phyloP scores from a whole-genome alignment of 805 yeast species.

The Candida broadrunensis region DNA sequence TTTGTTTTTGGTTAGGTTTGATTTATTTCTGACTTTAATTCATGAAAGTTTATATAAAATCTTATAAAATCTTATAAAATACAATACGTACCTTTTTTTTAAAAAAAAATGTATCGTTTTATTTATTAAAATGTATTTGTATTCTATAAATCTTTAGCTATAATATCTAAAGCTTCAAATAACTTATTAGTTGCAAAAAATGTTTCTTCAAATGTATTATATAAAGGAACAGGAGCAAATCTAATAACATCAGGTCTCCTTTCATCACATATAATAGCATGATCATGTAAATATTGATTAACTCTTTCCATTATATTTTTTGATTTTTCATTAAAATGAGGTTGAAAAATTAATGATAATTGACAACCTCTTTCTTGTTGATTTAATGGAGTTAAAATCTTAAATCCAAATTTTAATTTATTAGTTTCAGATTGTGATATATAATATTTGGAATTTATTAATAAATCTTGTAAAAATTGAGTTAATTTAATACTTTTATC shows the following conservation, averaged over 20 bases:
- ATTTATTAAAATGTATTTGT: no score
- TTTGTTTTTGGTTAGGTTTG: no score
- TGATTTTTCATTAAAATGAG: slow-evolving; percentile 30
- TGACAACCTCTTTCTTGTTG: slow-evolving; percentile 72
- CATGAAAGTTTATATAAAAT: no score
- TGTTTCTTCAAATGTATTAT: slow-evolving; percentile 73
- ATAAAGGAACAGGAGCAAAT: slow-evolving; percentile 82
- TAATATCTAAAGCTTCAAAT: slow-evolving; percentile 34
- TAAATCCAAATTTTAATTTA: slow-evolving; percentile 41
- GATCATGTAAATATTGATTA: slow-evolving; percentile 43
- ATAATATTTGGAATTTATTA: slow-evolving; percentile 48
- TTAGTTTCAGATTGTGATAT: slow-evolving; percentile 19
- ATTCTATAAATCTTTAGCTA: background rate
- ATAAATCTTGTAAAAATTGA: slow-evolving; percentile 45
- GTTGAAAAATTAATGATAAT: slow-evolving; percentile 64
- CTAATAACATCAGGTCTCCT: slow-evolving; percentile 88
- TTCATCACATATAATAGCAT: slow-evolving; percentile 82
- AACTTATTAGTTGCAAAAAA: slow-evolving; percentile 43
- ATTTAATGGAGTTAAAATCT: slow-evolving; percentile 70
- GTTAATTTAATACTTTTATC: slow-evolving; percentile 59
- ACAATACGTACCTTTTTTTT: no score
- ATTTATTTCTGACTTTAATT: no score
- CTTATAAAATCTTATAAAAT: no score
- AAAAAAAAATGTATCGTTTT: no score
- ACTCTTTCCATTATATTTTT: slow-evolving; percentile 61